Percentiles rank a stretch among this genome's conserved stretches.
phyloP scores from a whole-genome alignment of 495 filamentous ascomycete species.

The Penicillium pancosmium region DNA sequence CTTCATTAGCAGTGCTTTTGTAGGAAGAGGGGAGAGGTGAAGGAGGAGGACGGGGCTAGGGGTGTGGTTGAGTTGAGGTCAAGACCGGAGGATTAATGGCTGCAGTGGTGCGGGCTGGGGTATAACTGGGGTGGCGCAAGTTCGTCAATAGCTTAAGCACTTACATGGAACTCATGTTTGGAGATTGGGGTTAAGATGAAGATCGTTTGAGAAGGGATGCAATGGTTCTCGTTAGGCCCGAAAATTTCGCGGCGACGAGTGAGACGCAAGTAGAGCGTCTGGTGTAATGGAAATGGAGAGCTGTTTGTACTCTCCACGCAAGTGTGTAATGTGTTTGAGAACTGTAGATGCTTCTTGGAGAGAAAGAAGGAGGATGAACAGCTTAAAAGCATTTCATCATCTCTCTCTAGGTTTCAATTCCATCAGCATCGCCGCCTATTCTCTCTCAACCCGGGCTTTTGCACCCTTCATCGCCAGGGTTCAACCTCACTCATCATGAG shows the following conservation, averaged over 20 bases:
- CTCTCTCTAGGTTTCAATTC: not conserved
- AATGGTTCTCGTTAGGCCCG: not conserved
- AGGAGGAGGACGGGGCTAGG: not conserved
- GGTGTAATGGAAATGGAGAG: not conserved
- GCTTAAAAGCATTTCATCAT: not conserved
- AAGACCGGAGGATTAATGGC: not conserved
- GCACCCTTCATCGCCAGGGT: not conserved
- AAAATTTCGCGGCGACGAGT: not conserved
- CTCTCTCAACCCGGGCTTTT: not conserved
- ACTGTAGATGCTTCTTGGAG: not conserved
- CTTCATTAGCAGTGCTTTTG: not conserved
- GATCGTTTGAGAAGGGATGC: not conserved
- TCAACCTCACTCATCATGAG: not conserved
- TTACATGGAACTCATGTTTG: slow-evolving; percentile 3
- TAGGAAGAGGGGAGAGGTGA: not conserved
- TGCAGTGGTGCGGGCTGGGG: not conserved
- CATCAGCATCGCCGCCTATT: not conserved
- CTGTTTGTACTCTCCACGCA: not conserved
- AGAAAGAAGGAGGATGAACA: not conserved
- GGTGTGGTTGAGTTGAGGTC: not conserved
- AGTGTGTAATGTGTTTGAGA: not conserved
- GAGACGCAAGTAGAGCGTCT: not conserved
- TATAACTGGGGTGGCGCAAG: not conserved
- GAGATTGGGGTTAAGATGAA: not conserved
- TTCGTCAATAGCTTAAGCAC: not conserved